Base-by-base conservation (phyloP, 495 filamentous ascomycete species). In the Usnea hakonensis region DNA sequence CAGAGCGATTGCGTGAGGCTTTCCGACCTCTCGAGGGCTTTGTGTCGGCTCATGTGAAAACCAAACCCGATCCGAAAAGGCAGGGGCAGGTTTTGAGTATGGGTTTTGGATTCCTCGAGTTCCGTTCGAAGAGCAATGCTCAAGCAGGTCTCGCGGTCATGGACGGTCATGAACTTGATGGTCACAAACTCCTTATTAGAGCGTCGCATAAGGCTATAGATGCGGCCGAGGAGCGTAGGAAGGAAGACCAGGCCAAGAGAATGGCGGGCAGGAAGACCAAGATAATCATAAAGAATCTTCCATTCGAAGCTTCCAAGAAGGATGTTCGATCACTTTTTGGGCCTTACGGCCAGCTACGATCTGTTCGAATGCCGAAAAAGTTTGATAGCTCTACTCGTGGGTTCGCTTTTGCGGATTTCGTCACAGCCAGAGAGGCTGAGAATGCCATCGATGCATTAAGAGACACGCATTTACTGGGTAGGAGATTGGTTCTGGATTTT, bases 241-340 rank as follows among this genome's bases (percentile, higher is more conserved):
- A 85, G 64, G 86, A 90, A 61, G 91, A 96, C 67, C 83, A 81
- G 23, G 85, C 85, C 60, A 94, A 90, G 79, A 91, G 89, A 72
- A 71, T 82, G 19, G 83, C 86, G 5, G 82, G 81, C 30, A 83
- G 84, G 67, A 81, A 83, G 57, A 96, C 91, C 37, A 97, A 97
- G 79, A 86, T 99, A 68, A 88, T 97, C 73, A 90, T 98, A 79
- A 97, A 97, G 79, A 99, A 99, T 78, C 75, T 99, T 70, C 94
- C 94, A 11, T 99, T 99, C 77, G 89, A 97, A 75, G 87, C 88
- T 13, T 88, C 84, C 46, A 96, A 95, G 79, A 91, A 94, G 71
- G 95, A 99, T 67, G 78, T 99, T 36, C 83, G 88, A 44, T 78
- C 85, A 19, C 79, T 99, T 13, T 90, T 99, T 72, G 85, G 88